These are phyloP conservation scores for Calocybe gangraenosa DNA, from an alignment of 768 basidiomycete species.

Conservation along the genomic window DNA sequence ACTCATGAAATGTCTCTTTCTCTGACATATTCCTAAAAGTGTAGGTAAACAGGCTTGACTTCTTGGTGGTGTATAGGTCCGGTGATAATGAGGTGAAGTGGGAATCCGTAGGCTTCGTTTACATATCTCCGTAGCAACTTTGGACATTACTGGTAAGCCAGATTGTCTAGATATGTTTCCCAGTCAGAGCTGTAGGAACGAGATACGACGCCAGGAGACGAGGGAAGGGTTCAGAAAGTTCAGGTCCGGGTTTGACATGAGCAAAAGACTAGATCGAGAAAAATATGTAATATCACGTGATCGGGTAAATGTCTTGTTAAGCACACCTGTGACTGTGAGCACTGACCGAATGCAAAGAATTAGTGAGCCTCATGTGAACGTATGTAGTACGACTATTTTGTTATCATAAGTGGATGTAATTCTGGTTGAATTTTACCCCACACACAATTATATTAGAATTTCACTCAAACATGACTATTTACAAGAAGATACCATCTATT, in stretches of 20 bases:
- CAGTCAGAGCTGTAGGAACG: no score
- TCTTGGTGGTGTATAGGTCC: not conserved
- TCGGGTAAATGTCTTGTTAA: not conserved
- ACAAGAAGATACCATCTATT: no score
- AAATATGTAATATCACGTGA: slow-evolving; percentile 1
- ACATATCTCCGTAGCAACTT: slow-evolving; percentile 2
- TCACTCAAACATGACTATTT: no score
- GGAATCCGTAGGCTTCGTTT: not conserved
- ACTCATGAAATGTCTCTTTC: not conserved
- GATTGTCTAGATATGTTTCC: not conserved
- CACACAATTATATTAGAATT: no score
- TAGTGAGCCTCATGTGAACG: no score
- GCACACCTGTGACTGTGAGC: no score
- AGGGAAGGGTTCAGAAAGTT: not conserved
- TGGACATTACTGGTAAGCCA: slow-evolving; percentile 1
- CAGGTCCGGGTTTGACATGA: not conserved
- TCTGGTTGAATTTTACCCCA: no score
- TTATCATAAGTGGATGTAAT: no score
- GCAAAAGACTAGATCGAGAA: not conserved
- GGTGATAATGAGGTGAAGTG: not conserved
- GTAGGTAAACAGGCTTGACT: not conserved
- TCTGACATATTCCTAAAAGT: not conserved
- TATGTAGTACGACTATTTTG: no score
- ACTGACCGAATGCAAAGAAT: not conserved
- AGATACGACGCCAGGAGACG: no score